phyloP scores from a whole-genome alignment of 2,329 filamentous ascomycete species.

The Alternaria conjuncta region DNA sequence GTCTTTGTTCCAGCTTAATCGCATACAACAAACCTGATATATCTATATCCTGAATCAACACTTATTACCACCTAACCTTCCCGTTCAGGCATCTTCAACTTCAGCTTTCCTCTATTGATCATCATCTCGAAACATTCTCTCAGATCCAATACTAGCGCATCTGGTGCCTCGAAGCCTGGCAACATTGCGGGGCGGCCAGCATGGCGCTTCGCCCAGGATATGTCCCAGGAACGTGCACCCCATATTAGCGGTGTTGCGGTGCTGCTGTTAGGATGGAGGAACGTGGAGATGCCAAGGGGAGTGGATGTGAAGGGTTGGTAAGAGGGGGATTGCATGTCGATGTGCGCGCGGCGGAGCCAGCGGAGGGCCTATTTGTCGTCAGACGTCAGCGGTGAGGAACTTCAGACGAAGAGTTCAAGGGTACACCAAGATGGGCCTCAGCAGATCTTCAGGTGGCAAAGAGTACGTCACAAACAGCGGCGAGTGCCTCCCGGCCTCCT shows the following conservation, averaged over 20 bases:
- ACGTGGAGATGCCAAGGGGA: slow-evolving; percentile 52
- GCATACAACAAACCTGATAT: slow-evolving; percentile 35
- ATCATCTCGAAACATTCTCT: slow-evolving; percentile 48
- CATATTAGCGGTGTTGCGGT: slow-evolving; percentile 46
- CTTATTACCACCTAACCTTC: slow-evolving; percentile 33
- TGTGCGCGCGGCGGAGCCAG: slow-evolving; percentile 53
- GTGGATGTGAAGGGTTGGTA: slow-evolving; percentile 30
- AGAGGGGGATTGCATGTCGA: slow-evolving; percentile 24
- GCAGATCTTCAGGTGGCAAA: not conserved
- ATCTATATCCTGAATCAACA: slow-evolving; percentile 44
- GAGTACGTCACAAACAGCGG: not conserved
- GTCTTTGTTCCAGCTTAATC: slow-evolving; percentile 8
- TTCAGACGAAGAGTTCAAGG: not conserved
- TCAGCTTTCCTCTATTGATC: slow-evolving; percentile 15
- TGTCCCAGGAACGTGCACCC: slow-evolving; percentile 46
- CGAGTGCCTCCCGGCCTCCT: not conserved
- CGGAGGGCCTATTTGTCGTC: slow-evolving; percentile 22
- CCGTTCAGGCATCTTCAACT: slow-evolving; percentile 28
- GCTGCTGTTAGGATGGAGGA: slow-evolving; percentile 27
- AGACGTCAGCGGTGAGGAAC: not conserved
- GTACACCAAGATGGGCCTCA: not conserved
- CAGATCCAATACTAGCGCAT: slow-evolving; percentile 50
- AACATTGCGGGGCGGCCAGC: slow-evolving; percentile 37
- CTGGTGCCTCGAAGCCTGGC: slow-evolving; percentile 51
- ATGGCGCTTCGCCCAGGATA: slow-evolving; percentile 49